Base-by-base conservation (phyloP, 352 stramenopile genomes). In the Aphanomyces astaci region DNA sequence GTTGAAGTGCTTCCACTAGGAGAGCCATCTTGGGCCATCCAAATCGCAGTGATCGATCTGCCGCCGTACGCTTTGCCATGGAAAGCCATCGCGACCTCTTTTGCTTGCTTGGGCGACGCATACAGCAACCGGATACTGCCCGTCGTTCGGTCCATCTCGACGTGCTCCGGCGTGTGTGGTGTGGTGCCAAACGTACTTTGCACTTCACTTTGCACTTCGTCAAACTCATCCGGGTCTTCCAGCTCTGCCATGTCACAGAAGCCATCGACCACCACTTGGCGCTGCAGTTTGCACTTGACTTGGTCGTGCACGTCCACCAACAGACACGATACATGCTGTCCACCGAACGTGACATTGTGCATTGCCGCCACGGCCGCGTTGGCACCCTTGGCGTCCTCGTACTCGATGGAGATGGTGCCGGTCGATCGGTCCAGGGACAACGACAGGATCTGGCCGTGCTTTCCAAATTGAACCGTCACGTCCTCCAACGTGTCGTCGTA, bases 171-270 rank as follows among this genome's bases (percentile, higher is more conserved):
- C 17, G 63, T 45, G 3, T 72, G 73, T 31, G 75, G 76, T 0
- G 65, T 49, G 13, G 27, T 59, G 7, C 25, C 25, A 54, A 90
- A 80, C 13, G 80, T 74, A 0, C 27, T 32, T n/a, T 54, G 52
- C 25, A 81, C 24, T 63, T 91, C 78, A 3, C 70, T 65, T 17
- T 70, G 49, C 3, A 88, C 43, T 15, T 88, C 81, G 0, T 76
- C 62, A 3, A 70, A 74, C 33, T 91, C 81, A 55, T 89, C 81
- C 0, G 76, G 70, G 48, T 88, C 75, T 55, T 79, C 72, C 3
- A 88, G 36, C 3, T 91, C 79, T 24, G 81, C 73, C 1, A 64
- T 33, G 4, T 74, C 70, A 9, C 87, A 31, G n/a, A 90, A 66
- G 0, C 72, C 72, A 9, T 53, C 28, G 22, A 75, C 54, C 7